Base-by-base conservation (phyloP, 495 filamentous ascomycete species). In the Patellaria atrata region DNA sequence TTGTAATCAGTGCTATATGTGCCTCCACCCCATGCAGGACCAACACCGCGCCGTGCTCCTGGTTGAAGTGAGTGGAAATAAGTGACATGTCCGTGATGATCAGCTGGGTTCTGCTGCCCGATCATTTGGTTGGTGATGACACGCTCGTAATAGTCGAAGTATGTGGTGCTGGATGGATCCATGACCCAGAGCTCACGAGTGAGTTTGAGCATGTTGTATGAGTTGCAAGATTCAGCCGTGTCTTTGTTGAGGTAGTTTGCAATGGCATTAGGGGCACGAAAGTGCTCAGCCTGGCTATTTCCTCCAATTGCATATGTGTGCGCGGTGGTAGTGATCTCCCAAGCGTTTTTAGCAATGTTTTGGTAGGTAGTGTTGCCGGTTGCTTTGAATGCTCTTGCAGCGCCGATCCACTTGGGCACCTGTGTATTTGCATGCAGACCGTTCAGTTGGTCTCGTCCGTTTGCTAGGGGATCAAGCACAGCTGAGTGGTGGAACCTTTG, bases 231-330 rank as follows among this genome's bases (percentile, higher is more conserved):
- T 43, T 60, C 57, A 30, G 44, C 47, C 5, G 55, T 57, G 33
- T 60, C 57, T 9, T 33, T 35, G 8, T 12, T 35, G 13, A 60
- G 41, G 17, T 54, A 57, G 20, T 15, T 19, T 5, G 56, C 37
- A 28, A 59, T 60, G 11, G 47, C 50, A 35, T 59, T 53, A 1
- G 52, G 38, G 1, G 34, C 30, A 17, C 41, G 51, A 38, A 60
- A 60, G 36, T 60, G 57, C 40, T 60, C 57, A 14, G 57, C 45
- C 24, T 60, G 56, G 46, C 54, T 57, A 45, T 59, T 60, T 7
- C 50, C 54, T 25, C 57, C 57, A 27, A 60, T 60, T 16, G 57
- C 55, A 33, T 60, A 60, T 0, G 47, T 34, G 35, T 59, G 57
- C 2, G 48, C 41, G 16, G 40, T 40, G 4, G 56, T 48, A 12